These are phyloP conservation scores for Ballota nigra DNA, from an alignment of 257 asterid genomes.

Conservation along the genomic window DNA sequence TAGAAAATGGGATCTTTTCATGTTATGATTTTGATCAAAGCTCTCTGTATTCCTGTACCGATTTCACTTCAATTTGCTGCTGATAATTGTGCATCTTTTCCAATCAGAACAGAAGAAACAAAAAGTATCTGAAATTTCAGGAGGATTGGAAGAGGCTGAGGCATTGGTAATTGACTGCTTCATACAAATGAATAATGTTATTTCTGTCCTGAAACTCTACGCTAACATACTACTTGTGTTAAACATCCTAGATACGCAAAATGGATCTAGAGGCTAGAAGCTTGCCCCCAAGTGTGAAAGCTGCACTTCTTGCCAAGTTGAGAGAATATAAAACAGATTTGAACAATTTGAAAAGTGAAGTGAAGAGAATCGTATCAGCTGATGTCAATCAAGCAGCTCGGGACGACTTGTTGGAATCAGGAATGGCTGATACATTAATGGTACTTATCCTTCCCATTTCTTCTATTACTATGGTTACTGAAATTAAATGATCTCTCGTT, in stretches of 20 bases:
- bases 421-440: slow-evolving; percentile 59
- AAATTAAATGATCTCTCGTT: background rate
- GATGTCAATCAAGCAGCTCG: slow-evolving; percentile 58
- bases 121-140: slow-evolving; percentile 47
- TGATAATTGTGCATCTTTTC: slow-evolving; percentile 7
- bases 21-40: background rate
- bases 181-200: background rate
- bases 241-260: slow-evolving; percentile 59
- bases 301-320: slow-evolving; percentile 69
- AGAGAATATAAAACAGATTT: slow-evolving; percentile 80
- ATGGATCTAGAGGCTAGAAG: slow-evolving; percentile 95
- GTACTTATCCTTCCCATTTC: slow-evolving; percentile 33
- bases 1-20: background rate
- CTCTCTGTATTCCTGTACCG: background rate
- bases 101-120: slow-evolving; percentile 66
- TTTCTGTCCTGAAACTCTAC: background rate
- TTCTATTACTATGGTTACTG: background rate
- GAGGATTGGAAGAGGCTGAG: slow-evolving; percentile 64
- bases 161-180: slow-evolving; percentile 42
- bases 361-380: slow-evolving; percentile 64
- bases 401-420: slow-evolving; percentile 72
- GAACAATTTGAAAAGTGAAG: slow-evolving; percentile 69
- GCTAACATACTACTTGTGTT: background rate
- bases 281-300: slow-evolving; percentile 69
- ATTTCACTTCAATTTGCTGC: slow-evolving; percentile 7